Evolutionary conservation across 2,329 filamentous ascomycete genomes (phyloP).

Genomic region (Aspergillus intermedius): DNA sequence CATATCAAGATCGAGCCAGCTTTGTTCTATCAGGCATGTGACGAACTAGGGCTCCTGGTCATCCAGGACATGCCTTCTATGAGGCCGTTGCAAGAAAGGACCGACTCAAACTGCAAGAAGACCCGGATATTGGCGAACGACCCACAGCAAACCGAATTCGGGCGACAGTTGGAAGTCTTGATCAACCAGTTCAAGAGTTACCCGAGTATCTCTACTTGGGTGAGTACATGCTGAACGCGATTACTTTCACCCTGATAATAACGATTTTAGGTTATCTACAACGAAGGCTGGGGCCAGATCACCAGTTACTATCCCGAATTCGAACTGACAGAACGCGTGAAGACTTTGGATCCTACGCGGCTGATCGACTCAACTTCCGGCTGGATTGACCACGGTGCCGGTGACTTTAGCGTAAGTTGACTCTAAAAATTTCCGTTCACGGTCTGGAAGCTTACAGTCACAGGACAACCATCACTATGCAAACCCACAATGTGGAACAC

Average conservation of each 20-base stretch:
- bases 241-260: not conserved
- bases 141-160: conserved; percentile 57
- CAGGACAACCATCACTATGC: conserved; percentile 67
- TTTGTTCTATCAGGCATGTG: conserved; percentile 62
- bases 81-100: conserved; percentile 32
- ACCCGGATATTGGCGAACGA: conserved; percentile 29
- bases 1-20: conserved; percentile 65
- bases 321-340: conserved; percentile 50
- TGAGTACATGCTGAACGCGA: conserved; percentile 20
- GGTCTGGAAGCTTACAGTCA: not conserved
- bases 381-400: conserved; percentile 62
- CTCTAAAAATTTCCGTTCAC: not conserved
- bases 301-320: conserved; percentile 49
- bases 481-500: conserved; percentile 63
- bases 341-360: conserved; percentile 55
- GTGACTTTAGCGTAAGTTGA: conserved; percentile 49
- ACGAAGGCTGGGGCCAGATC: conserved; percentile 65
- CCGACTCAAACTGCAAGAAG: conserved; percentile 9
- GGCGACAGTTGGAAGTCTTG: conserved; percentile 56
- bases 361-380: conserved; percentile 59
- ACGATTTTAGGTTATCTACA: conserved; percentile 55
- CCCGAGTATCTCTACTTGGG: conserved; percentile 60
- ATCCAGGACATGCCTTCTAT: conserved; percentile 68
- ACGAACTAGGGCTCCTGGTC: conserved; percentile 58
- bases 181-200: conserved; percentile 59